Evolutionary conservation across 495 filamentous ascomycete species (phyloP), one percentile per base, ranked within the genome.

Genomic region (Poronia punctata): DNA sequence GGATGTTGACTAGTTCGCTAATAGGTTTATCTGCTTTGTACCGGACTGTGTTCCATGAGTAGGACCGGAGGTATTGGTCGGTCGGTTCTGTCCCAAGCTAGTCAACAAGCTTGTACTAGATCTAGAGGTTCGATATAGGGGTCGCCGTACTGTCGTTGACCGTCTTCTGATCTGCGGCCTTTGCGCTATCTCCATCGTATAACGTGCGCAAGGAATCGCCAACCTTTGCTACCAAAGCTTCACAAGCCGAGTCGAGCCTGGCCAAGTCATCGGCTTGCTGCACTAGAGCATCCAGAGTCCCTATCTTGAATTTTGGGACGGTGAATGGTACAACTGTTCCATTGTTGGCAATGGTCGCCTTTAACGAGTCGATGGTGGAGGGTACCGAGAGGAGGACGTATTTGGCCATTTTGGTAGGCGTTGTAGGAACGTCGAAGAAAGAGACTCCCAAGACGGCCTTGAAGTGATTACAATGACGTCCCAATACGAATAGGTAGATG

Each of bases 281-380:
- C 18, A 98, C 88, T n/a, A 98, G 69, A 28, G 84, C 86, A 64
- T 98, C 92, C 34, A 98, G 73, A 1, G 92, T 95, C 36, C 92
- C 92, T 62, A 98, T 94, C 68, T 97, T 98, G 73, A 98, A 94
- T 27, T 84, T 82, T 2, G 92, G 92, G 45, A 98, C 85, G 9
- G 75, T 61, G 54, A 96, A 96, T 6, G 82, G 80, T 33, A 78
- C 69, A 14, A 86, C 79, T 29, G 78, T 78, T 52, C 84, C 88
- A 54, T 84, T 79, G 39, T 95, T 85, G 23, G 76, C 66, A 41
- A 96, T 69, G 9, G 85, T 84, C 32, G 82, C 56, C 48, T 76
- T 77, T 22, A 98, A 56, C 35, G 82, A 74, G 21, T 77, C 64
- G 51, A 89, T 68, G 45, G 92, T 60, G 26, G 63, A 54, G 29